A percentile compares a stretch with the other conserved stretches of the same genome.
These are phyloP conservation scores for Blakeslea trispora DNA, from an alignment of 371 early-diverging fungal species.

Conservation along the genomic window DNA sequence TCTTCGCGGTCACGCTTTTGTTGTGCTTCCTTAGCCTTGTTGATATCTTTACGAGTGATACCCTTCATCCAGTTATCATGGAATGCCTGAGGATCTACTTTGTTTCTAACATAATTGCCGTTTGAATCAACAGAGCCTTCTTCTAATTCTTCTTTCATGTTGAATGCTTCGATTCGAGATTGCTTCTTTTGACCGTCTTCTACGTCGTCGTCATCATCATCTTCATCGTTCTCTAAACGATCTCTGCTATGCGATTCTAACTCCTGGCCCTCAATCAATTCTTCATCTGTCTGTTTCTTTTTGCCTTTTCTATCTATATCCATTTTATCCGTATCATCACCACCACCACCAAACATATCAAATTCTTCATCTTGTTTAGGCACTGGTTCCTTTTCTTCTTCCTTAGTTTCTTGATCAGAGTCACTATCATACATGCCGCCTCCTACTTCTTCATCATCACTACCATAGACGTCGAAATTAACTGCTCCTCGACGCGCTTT, in stretches of 20 bases:
- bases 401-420: constrained; percentile 42
- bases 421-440: constrained; percentile 51
- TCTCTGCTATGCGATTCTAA: constrained; percentile 42
- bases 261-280: constrained; percentile 61
- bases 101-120: constrained; percentile 82
- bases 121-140: constrained; percentile 84
- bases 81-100: constrained; percentile 78
- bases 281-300: constrained; percentile 32
- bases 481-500: constrained; percentile 56
- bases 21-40: constrained; percentile 71
- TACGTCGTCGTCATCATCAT: constrained; percentile 50
- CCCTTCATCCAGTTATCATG: constrained; percentile 92
- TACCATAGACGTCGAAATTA: constrained; percentile 52
- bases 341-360: constrained; percentile 65
- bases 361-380: constrained; percentile 43
- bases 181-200: constrained; percentile 55
- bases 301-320: constrained; percentile 18
- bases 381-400: constrained; percentile 23
- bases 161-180: constrained; percentile 78
- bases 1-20: constrained; percentile 57
- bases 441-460: constrained; percentile 59
- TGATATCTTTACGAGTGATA: constrained; percentile 75
- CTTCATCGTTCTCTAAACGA: constrained; percentile 44
- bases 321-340: constrained; percentile 17
- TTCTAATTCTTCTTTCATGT: constrained; percentile 87